A percentile compares a stretch with the other conserved stretches of the same genome.
phyloP scores from a whole-genome alignment of 73 alveolate genomes.

The Tetrahymena borealis region DNA sequence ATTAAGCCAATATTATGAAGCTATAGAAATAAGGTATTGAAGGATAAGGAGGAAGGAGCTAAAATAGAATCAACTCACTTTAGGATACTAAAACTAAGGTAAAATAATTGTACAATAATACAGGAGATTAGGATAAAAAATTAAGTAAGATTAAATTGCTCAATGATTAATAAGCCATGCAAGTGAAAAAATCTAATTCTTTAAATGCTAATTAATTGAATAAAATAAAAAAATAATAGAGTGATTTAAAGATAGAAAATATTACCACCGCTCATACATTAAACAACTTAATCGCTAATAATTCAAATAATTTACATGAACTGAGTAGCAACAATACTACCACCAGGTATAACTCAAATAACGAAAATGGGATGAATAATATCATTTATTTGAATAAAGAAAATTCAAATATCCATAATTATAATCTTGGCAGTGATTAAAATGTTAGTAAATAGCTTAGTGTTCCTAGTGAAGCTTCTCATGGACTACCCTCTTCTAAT shows the following conservation, averaged over 20 bases:
- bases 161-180: no score
- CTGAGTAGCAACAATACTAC: neutral
- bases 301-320: neutral
- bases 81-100: neutral
- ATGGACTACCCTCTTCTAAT: neutral
- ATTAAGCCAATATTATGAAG: neutral
- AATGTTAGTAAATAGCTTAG: neutral
- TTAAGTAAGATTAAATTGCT: no score
- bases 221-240: neutral
- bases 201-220: neutral
- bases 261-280: neutral
- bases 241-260: neutral
- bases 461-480: neutral
- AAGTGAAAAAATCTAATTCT: neutral
- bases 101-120: no score
- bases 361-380: neutral
- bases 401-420: neutral
- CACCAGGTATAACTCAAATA: neutral
- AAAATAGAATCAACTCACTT: neutral
- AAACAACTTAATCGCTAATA: neutral
- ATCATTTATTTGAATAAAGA: neutral
- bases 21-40: neutral
- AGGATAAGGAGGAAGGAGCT: neutral
- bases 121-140: no score
- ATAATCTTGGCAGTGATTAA: neutral